phyloP scores from a whole-genome alignment of 2,329 filamentous ascomycete species.

The Fusarium veterinarium region DNA sequence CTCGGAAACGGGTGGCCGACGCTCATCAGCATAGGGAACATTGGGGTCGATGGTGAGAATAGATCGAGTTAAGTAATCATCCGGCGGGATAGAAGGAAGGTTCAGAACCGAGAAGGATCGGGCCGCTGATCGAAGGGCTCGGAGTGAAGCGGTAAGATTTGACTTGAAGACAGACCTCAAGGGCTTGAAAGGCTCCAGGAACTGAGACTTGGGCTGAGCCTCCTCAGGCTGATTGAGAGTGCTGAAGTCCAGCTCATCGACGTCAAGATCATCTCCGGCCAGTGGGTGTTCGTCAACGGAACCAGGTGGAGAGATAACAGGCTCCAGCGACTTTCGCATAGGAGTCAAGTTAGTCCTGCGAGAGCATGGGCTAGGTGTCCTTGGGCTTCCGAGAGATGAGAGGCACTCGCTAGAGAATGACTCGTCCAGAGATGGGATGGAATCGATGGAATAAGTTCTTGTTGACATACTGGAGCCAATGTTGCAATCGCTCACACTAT shows the following conservation, averaged over 20 bases:
- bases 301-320: constrained; percentile 67
- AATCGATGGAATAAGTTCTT: constrained; percentile 69
- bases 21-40: constrained; percentile 75
- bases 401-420: constrained; percentile 63
- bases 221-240: constrained; percentile 56
- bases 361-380: constrained; percentile 51
- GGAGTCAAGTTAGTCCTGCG: constrained; percentile 52
- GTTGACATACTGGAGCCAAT: constrained; percentile 64
- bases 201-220: constrained; percentile 49
- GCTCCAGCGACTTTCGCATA: constrained; percentile 63
- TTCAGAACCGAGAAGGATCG: constrained; percentile 72
- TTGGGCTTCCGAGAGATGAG: constrained; percentile 63
- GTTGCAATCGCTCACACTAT: constrained; percentile 63
- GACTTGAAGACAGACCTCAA: constrained; percentile 73
- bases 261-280: constrained; percentile 44
- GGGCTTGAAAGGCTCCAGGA: constrained; percentile 58
- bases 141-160: constrained; percentile 74
- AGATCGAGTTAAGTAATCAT: constrained; percentile 75
- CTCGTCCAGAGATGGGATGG: constrained; percentile 68
- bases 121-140: constrained; percentile 72
- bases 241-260: constrained; percentile 61
- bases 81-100: constrained; percentile 71
- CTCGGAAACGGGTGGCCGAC: constrained; percentile 69
- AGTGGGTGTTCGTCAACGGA: constrained; percentile 64
- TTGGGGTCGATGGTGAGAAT: constrained; percentile 75